These are phyloP conservation scores for Tricholoma sp. DNA, from an alignment of 768 basidiomycete species.

Conservation along the genomic window DNA sequence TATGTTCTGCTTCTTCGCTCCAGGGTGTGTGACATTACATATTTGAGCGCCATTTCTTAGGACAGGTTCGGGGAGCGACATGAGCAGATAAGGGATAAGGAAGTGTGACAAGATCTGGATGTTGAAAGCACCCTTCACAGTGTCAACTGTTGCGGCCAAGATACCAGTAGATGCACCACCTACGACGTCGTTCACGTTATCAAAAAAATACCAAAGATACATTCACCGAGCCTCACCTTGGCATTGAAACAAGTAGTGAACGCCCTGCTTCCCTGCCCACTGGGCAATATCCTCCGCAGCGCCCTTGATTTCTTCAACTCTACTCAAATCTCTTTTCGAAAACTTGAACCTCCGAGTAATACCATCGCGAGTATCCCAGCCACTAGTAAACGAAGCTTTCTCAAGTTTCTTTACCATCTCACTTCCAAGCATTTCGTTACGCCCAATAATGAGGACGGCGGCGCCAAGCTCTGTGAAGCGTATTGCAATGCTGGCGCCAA, in stretches of 20 bases:
- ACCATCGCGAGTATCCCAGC: neutral
- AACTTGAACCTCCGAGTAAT: neutral
- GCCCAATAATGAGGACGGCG: neutral
- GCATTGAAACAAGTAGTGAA: neutral
- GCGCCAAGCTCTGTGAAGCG: neutral
- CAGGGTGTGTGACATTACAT: neutral
- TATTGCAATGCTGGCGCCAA: neutral
- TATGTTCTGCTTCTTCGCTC: neutral
- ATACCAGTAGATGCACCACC: neutral
- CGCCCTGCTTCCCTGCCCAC: neutral
- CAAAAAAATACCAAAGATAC: no score
- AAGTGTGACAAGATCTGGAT: neutral
- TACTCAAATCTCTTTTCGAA: neutral
- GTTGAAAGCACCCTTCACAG: neutral
- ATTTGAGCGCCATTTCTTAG: neutral
- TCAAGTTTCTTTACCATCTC: neutral
- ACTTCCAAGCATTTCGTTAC: neutral
- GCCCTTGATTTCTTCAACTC: neutral
- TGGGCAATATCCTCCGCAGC: neutral
- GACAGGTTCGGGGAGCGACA: neutral
- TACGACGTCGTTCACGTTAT: no score
- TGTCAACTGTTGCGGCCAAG: neutral
- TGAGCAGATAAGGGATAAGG: neutral
- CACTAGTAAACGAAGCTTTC: neutral
- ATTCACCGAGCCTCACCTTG: neutral